Evolutionary conservation across 2,329 filamentous ascomycete species (phyloP).

Genomic region (Penicillium sp.): DNA sequence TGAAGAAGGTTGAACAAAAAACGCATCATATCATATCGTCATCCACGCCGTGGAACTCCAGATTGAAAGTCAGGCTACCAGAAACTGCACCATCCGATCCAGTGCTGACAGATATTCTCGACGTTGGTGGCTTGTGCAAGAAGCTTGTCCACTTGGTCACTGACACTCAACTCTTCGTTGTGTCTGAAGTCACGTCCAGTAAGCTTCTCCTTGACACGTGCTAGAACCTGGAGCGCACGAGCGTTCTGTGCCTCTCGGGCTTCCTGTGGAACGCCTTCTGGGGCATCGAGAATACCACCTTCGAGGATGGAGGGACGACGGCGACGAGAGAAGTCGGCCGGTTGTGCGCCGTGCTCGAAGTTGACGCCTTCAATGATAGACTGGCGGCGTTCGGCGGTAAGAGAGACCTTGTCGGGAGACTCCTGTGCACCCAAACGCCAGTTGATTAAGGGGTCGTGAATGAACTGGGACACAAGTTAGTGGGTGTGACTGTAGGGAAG

Average conservation of each 20-base stretch:
- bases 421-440: conserved; percentile 78
- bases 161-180: conserved; percentile 78
- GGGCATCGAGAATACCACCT: conserved; percentile 46
- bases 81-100: conserved; percentile 98
- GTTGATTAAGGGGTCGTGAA: conserved; percentile 97
- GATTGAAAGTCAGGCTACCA: conserved; percentile 60
- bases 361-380: conserved; percentile 57
- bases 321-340: conserved; percentile 66
- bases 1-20: conserved; percentile 14
- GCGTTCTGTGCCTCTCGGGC: conserved; percentile 84
- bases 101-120: conserved; percentile 98
- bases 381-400: conserved; percentile 61
- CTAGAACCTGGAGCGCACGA: conserved; percentile 85
- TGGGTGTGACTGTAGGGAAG: background rate
- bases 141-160: conserved; percentile 89
- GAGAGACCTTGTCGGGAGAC: conserved; percentile 60
- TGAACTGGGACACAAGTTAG: conserved; percentile 66
- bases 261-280: conserved; percentile 44
- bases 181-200: conserved; percentile 91
- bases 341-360: conserved; percentile 54
- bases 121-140: conserved; percentile 94
- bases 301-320: conserved; percentile 72
- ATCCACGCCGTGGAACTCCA: conserved; percentile 27
- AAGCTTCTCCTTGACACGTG: conserved; percentile 90
- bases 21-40: conserved; percentile 27